phyloP scores from a whole-genome alignment of 2,329 filamentous ascomycete species.

The Ophiostoma ips region DNA sequence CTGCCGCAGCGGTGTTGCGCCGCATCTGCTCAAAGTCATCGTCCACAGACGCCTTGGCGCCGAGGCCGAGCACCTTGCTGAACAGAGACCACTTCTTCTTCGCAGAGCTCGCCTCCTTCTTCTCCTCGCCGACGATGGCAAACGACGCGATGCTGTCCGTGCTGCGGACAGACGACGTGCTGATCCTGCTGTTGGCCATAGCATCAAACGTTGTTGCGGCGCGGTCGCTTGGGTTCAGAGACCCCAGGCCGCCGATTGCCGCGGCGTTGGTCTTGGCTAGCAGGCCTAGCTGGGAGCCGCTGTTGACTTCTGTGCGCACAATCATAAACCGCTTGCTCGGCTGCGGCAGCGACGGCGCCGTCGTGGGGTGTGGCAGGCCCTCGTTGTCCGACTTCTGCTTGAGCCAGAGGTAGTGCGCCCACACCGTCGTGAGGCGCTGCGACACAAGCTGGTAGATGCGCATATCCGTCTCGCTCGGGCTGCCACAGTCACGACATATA shows the following conservation, averaged over 20 bases:
- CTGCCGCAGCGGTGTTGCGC: slow-evolving; percentile 34
- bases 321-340: slow-evolving; percentile 80
- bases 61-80: slow-evolving; percentile 45
- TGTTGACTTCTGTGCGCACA: slow-evolving; percentile 58
- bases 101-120: slow-evolving; percentile 21
- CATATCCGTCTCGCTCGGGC: slow-evolving; percentile 47
- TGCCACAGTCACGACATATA: slow-evolving; percentile 61
- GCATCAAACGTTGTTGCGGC: slow-evolving; percentile 8
- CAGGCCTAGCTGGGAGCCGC: slow-evolving; percentile 31
- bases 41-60: slow-evolving; percentile 17
- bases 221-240: not conserved
- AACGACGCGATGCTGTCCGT: not conserved
- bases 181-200: not conserved
- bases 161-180: slow-evolving; percentile 13
- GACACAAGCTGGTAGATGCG: slow-evolving; percentile 56
- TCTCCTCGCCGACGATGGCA: slow-evolving; percentile 6
- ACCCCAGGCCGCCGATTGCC: not conserved
- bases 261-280: slow-evolving; percentile 5
- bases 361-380: slow-evolving; percentile 49
- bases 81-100: slow-evolving; percentile 52
- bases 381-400: slow-evolving; percentile 49
- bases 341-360: slow-evolving; percentile 70
- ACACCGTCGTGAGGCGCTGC: slow-evolving; percentile 54
- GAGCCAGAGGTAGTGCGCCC: slow-evolving; percentile 68
- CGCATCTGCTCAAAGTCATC: slow-evolving; percentile 37